Evolutionary conservation across 2,329 filamentous ascomycete species (phyloP).

Genomic region (Sporothrix globosa): DNA sequence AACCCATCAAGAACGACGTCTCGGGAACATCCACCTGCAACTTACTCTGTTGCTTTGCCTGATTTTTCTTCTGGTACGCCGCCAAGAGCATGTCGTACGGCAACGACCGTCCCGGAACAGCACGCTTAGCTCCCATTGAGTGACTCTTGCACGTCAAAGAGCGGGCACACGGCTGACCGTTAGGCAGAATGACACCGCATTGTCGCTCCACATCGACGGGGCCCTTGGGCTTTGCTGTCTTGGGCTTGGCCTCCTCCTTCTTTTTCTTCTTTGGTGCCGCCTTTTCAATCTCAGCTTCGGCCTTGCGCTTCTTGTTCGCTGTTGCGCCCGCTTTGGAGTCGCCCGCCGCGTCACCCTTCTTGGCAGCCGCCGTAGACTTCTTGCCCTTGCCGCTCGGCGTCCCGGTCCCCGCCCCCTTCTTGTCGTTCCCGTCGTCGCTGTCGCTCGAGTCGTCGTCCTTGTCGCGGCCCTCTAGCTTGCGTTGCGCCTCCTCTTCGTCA

Average conservation of each 20-base stretch:
- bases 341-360: slow-evolving; percentile 51
- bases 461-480: slow-evolving; percentile 53
- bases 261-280: slow-evolving; percentile 90
- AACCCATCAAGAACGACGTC: too few species aligned
- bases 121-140: slow-evolving; percentile 90
- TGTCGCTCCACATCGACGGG: slow-evolving; percentile 94
- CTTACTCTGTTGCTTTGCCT: slow-evolving; percentile 84
- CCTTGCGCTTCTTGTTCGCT: slow-evolving; percentile 70
- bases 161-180: slow-evolving; percentile 83
- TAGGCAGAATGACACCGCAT: slow-evolving; percentile 83
- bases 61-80: slow-evolving; percentile 95
- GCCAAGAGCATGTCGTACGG: slow-evolving; percentile 92
- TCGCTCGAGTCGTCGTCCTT: slow-evolving; percentile 50
- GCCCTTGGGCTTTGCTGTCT: slow-evolving; percentile 82
- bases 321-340: slow-evolving; percentile 59
- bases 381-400: slow-evolving; percentile 45
- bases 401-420: slow-evolving; percentile 25
- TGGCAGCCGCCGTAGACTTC: slow-evolving; percentile 47
- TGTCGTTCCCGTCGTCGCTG: slow-evolving; percentile 46
- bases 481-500: slow-evolving; percentile 60
- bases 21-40: neutral
- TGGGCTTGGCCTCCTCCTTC: slow-evolving; percentile 87
- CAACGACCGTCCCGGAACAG: slow-evolving; percentile 80
- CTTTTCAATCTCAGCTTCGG: slow-evolving; percentile 76
- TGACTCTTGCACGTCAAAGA: slow-evolving; percentile 94